These are phyloP conservation scores for Protomyces gravidus DNA, from an alignment of 1,139 yeast species.

Conservation along the genomic window DNA sequence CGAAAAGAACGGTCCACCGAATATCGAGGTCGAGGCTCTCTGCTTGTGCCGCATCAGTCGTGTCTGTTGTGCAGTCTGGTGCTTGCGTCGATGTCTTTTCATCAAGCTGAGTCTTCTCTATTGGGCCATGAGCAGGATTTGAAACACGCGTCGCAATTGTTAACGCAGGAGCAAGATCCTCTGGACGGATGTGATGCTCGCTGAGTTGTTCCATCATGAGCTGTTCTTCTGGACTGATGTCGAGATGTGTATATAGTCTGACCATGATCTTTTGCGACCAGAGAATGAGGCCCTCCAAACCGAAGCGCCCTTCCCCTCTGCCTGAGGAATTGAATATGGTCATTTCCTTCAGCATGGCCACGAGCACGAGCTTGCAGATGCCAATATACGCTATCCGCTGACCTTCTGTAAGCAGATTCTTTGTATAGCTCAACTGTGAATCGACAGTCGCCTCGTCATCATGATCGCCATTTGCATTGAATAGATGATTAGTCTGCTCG, in stretches of 20 bases:
- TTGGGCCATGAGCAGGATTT: slow-evolving; percentile 42
- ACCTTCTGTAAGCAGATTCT: slow-evolving; percentile 70
- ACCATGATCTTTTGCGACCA: slow-evolving; percentile 78
- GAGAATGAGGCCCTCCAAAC: slow-evolving; percentile 74
- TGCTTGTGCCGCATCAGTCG: neutral
- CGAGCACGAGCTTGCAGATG: slow-evolving; percentile 65
- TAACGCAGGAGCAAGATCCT: slow-evolving; percentile 63
- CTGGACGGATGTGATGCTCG: slow-evolving; percentile 71
- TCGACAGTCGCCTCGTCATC: slow-evolving; percentile 46
- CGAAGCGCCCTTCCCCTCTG: slow-evolving; percentile 58
- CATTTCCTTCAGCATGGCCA: slow-evolving; percentile 74
- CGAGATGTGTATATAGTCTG: slow-evolving; percentile 77
- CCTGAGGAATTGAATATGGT: slow-evolving; percentile 58
- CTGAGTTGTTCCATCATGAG: slow-evolving; percentile 84
- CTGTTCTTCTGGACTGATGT: slow-evolving; percentile 65
- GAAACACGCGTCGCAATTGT: slow-evolving; percentile 46
- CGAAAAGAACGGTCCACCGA: slow-evolving; percentile 91
- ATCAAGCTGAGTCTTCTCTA: slow-evolving; percentile 30
- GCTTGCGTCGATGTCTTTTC: slow-evolving; percentile 14
- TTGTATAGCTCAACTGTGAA: slow-evolving; percentile 73
- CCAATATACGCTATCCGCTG: slow-evolving; percentile 94
- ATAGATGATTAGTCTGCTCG: slow-evolving; percentile 76
- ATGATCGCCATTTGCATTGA: slow-evolving; percentile 45
- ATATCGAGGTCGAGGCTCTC: slow-evolving; percentile 51
- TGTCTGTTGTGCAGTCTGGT: slow-evolving; percentile 15